Base-by-base conservation (phyloP, 192 early-diverging fungal genomes). In the Umbelopsis ramanniana region DNA sequence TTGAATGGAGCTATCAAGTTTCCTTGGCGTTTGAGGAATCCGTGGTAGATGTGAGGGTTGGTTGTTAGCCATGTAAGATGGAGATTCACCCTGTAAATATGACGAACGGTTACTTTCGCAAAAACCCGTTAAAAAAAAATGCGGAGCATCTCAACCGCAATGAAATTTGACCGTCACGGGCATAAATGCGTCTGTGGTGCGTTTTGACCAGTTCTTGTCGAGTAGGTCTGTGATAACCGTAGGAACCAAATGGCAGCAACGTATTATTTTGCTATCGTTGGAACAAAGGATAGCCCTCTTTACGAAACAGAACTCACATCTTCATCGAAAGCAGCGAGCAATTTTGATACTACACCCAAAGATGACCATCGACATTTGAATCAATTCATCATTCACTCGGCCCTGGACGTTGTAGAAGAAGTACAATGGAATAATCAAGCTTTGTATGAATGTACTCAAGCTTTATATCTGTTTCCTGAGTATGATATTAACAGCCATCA, bases 401-500 rank as follows among this genome's bases (percentile, higher is more conserved):
- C 97, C 21, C 87, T 99, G 66, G 98, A 99, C 82, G 86, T 97
- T 46, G 94, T 99, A 19, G 97, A 99, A 71, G 98, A 99, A 76
- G 80, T 94, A 29, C 91, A 93, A 81, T 97, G 95, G 90, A 91
- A 85, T 71, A 95, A 90, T 26, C 94, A 88, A 52, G 85, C 90
- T 7, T 93, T 93, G 92, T 95, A 89, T 77, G 74, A 46, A 38
- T 29, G 23, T 9, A 40, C 6, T 52, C 21, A 54, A 46, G 26
- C 17, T 4, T 29, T 2, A 10, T 45, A 46, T 46, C 5, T n/a
- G 43, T 12, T 52, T 26, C n/a, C 17, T 12, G 38, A 14, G 24
- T 67, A 67, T 68, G 12, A 33, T 22, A 37, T 40, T 48, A 22
- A 57, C 29, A 43, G 26, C 29, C 33, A 17, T 48, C 23, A 23